Evolutionary conservation across 495 filamentous ascomycete genomes (phyloP).

Genomic region (Xylaria intraflava): DNA sequence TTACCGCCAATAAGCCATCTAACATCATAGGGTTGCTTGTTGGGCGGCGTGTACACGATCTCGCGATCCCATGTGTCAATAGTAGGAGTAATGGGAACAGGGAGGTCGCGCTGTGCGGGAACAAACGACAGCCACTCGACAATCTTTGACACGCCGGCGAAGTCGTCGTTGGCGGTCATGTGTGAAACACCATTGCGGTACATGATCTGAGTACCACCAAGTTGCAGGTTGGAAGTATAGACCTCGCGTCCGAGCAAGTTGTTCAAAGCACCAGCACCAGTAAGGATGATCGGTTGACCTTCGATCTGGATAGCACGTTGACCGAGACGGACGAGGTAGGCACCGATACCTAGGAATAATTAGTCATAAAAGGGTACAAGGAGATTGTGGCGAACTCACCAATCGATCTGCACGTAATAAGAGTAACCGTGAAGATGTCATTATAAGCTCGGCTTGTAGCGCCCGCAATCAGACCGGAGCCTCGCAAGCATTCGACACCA

Average conservation of each 20-base stretch:
- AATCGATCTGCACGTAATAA: constrained; percentile 96
- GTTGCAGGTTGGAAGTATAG: constrained; percentile 97
- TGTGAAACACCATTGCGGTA: constrained; percentile 99
- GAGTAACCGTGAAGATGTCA: constrained; percentile 97
- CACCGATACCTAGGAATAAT: constrained; percentile 70
- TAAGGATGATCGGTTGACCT: constrained; percentile 97
- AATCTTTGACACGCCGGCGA: constrained; percentile 95
- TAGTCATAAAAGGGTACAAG: constrained; percentile 11
- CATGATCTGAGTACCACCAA: constrained; percentile 99
- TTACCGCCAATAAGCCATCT: constrained; percentile 90
- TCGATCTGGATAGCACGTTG: constrained; percentile 98
- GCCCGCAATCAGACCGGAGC: constrained; percentile 96
- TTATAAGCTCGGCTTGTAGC: constrained; percentile 95
- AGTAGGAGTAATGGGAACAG: constrained; percentile 77
- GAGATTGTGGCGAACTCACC: constrained; percentile 40
- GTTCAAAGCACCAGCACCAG: constrained; percentile 95
- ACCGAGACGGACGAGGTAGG: constrained; percentile 94
- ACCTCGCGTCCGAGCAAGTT: constrained; percentile 97
- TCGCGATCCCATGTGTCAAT: constrained; percentile 93
- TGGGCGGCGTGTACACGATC: constrained; percentile 73
- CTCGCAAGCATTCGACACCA: constrained; percentile 94
- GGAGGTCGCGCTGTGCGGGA: constrained; percentile 84
- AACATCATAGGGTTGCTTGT: constrained; percentile 87
- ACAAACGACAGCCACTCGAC: constrained; percentile 96
- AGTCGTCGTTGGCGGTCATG: constrained; percentile 96